These are phyloP conservation scores for Xylariaceae sp. DNA, from an alignment of 2,329 filamentous ascomycete species.

Conservation along the genomic window DNA sequence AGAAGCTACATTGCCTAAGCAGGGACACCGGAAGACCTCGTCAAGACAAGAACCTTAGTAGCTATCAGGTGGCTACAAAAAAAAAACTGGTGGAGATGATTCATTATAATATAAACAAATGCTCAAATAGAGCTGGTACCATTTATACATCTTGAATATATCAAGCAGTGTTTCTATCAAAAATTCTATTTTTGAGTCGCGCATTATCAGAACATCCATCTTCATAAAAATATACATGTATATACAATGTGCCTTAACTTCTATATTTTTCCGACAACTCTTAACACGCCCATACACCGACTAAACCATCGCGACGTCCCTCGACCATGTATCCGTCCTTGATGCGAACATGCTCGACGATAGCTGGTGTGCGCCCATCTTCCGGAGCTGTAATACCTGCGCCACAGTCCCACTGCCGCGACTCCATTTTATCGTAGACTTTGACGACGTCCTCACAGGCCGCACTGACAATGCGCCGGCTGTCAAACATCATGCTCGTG, in stretches of 20 bases:
- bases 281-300: conserved; percentile 77
- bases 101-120: too few relatives aligned
- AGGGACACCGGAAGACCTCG: too few relatives aligned
- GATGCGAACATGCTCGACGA: conserved; percentile 86
- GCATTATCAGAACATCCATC: not conserved
- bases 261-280: not conserved
- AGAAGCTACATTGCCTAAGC: too few relatives aligned
- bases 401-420: conserved; percentile 95
- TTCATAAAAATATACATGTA: not conserved
- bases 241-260: not conserved
- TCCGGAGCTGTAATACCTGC: conserved; percentile 76
- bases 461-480: conserved; percentile 85
- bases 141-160: too few relatives aligned
- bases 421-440: conserved; percentile 97
- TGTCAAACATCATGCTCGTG: conserved; percentile 97
- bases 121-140: too few relatives aligned
- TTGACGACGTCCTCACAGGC: conserved; percentile 94
- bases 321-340: conserved; percentile 95
- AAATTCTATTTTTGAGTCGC: too few relatives aligned
- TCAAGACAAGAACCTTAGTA: too few relatives aligned
- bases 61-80: too few relatives aligned
- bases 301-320: conserved; percentile 83
- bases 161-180: too few relatives aligned
- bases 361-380: conserved; percentile 66
- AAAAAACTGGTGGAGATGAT: too few relatives aligned